Conservation (phyloP, 148 eudicot genomes). For the Selenicereus undatus region DNA sequence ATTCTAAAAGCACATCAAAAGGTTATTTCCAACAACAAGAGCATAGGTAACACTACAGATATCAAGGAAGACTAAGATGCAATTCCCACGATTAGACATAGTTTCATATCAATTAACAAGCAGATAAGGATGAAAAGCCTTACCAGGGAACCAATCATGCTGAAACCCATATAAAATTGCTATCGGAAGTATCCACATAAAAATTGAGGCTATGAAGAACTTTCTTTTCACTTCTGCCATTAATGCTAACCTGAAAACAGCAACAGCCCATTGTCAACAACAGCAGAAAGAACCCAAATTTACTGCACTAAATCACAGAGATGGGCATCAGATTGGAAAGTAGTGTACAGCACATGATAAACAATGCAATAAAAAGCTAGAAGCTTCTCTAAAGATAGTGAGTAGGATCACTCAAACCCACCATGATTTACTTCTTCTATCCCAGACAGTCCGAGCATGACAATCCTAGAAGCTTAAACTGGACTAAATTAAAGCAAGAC, state of each 20-base stretch:
- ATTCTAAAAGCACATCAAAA: neutral
- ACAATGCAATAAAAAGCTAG: too few species aligned
- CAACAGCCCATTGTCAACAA: constrained; percentile 7
- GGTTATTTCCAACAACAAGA: neutral
- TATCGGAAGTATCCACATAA: constrained; percentile 67
- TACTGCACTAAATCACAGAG: neutral
- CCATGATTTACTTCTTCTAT: neutral
- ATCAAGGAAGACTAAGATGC: neutral
- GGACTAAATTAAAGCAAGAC: neutral
- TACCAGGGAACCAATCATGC: constrained; percentile 63
- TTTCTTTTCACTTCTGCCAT: constrained; percentile 46
- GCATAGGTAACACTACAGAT: neutral
- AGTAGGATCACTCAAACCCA: neutral
- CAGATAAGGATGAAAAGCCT: constrained; percentile 1
- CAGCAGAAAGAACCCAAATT: neutral
- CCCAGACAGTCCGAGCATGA: neutral
- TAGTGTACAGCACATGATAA: too few species aligned
- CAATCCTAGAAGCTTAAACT: neutral
- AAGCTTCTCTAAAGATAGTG: too few species aligned
- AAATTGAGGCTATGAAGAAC: constrained; percentile 54
- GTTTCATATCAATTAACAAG: neutral
- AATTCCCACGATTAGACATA: neutral
- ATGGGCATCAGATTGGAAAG: neutral
- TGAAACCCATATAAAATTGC: constrained; percentile 66
- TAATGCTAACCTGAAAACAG: constrained; percentile 24